phyloP scores from a whole-genome alignment of 1,284 basidiomycete species.

The Gomphus sp. region DNA sequence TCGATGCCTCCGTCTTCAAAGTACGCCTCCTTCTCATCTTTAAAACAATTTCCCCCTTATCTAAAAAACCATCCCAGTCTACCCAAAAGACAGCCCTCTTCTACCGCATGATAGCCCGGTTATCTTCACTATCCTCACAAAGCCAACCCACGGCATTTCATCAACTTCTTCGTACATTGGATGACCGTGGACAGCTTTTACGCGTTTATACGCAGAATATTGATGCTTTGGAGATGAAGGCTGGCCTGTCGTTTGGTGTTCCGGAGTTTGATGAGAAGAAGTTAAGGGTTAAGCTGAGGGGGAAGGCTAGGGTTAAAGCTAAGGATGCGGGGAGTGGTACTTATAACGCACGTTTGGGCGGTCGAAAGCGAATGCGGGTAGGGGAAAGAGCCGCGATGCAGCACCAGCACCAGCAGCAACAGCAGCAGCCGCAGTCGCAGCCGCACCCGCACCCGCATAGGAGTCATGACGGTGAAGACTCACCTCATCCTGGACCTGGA shows the following conservation, averaged over 20 bases:
- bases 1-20: conserved; percentile 84
- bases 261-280: conserved; percentile 45
- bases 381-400: not conserved
- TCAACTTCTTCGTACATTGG: conserved; percentile 62
- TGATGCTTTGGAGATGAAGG: conserved; percentile 81
- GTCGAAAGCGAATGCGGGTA: conserved; percentile 4
- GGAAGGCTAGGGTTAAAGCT: conserved; percentile 9
- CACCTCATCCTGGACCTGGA: not conserved
- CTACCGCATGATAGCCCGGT: conserved; percentile 81
- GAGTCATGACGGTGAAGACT: conserved; percentile 4
- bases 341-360: conserved; percentile 5
- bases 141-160: conserved; percentile 85
- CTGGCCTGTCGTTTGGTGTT: conserved; percentile 72
- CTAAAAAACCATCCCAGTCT: too few relatives aligned
- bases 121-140: conserved; percentile 63
- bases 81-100: conserved; percentile 72
- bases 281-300: conserved; percentile 5
- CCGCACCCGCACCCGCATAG: not conserved
- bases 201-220: conserved; percentile 96
- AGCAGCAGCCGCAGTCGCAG: too few relatives aligned
- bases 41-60: too few relatives aligned
- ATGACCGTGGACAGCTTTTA: conserved; percentile 69
- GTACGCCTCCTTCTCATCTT: conserved; percentile 29
- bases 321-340: conserved; percentile 6
- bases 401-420: too few relatives aligned